These are phyloP conservation scores for Eragrostis tef DNA, from an alignment of 202 grass and related monocot species.

Conservation along the genomic window DNA sequence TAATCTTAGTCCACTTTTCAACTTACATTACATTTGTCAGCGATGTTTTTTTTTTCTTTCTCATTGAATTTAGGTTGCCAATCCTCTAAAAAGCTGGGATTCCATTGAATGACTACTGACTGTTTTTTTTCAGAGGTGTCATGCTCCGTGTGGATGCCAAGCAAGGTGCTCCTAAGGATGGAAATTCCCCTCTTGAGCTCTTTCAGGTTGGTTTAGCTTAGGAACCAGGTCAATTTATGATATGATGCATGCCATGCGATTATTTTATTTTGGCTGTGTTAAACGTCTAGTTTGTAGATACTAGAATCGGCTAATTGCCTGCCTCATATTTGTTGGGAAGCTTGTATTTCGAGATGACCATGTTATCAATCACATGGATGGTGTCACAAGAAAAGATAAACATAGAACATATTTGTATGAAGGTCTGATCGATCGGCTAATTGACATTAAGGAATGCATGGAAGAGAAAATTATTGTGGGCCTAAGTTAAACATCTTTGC, in stretches of 20 bases:
- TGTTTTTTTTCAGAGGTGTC: slow-evolving; percentile 63
- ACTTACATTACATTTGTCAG: slow-evolving; percentile 14
- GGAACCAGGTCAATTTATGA: slow-evolving; percentile 4
- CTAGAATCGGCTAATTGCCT: slow-evolving; percentile 1
- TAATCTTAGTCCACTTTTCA: slow-evolving; percentile 11
- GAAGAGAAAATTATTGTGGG: neutral
- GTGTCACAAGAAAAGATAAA: slow-evolving; percentile 22
- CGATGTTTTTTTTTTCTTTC: no score
- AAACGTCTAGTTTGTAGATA: neutral
- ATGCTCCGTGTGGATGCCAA: slow-evolving; percentile 96
- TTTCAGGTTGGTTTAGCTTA: slow-evolving; percentile 66
- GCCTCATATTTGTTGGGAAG: neutral
- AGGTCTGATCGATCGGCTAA: neutral
- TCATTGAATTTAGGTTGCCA: neutral
- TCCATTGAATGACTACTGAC: slow-evolving; percentile 33
- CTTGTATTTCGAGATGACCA: neutral
- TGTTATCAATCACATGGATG: neutral
- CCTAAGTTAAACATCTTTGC: neutral
- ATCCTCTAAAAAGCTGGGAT: slow-evolving; percentile 15
- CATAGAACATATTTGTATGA: slow-evolving; percentile 20
- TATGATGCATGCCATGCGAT: slow-evolving; percentile 1
- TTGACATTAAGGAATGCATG: slow-evolving; percentile 7
- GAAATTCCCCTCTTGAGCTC: slow-evolving; percentile 84
- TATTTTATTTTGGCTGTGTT: neutral
- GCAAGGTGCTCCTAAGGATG: slow-evolving; percentile 98